Evolutionary conservation across 139 green algal genomes (phyloP).

Genomic region (Eudorina sp.): DNA sequence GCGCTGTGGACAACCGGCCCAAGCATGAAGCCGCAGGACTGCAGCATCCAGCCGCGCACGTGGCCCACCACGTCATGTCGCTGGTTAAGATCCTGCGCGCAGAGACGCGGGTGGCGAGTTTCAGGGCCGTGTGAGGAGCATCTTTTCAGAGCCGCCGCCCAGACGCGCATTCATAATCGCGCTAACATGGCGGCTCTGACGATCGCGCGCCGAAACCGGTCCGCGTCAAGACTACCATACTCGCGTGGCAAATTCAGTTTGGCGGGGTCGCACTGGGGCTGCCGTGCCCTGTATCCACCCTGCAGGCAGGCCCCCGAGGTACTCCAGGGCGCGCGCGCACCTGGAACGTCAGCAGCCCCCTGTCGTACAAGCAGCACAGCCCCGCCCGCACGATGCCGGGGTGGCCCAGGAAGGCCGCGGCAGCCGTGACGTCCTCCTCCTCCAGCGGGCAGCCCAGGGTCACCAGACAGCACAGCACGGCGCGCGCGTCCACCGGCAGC

Average conservation of each 20-base stretch:
- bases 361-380: conserved; percentile 42
- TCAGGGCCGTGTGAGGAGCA: too few species aligned
- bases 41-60: conserved; percentile 35
- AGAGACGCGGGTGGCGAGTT: background rate
- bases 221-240: too few species aligned
- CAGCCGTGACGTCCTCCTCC: conserved; percentile 31
- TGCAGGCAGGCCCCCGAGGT: too few species aligned
- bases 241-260: too few species aligned
- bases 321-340: background rate
- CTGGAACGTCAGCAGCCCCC: conserved; percentile 35
- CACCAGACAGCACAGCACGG: conserved; percentile 15
- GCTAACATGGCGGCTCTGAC: too few species aligned
- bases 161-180: too few species aligned
- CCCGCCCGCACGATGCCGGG: background rate
- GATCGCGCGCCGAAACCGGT: too few species aligned
- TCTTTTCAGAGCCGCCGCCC: too few species aligned
- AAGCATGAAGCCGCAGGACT: background rate
- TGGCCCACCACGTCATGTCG: conserved; percentile 38
- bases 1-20: background rate
- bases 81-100: conserved; percentile 14
- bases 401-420: conserved; percentile 29
- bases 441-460: conserved; percentile 1
- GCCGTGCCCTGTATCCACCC: too few species aligned
- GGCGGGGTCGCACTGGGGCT: too few species aligned
- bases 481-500: conserved; percentile 13